Evolutionary conservation across 2,329 filamentous ascomycete species (phyloP).

Genomic region (Tolypocladium ovalisporum): DNA sequence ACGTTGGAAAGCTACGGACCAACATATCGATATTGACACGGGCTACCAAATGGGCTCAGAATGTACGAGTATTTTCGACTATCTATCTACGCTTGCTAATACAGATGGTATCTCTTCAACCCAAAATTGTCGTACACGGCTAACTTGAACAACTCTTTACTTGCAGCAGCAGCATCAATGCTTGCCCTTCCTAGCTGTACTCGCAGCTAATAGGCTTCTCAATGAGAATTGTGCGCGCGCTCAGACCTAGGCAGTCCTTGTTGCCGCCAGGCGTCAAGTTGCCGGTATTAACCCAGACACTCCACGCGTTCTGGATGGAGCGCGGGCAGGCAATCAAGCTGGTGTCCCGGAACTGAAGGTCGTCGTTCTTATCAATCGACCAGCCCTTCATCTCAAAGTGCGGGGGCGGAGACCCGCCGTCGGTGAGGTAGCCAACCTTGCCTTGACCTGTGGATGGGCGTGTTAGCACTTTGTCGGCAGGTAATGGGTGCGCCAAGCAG

Average conservation of each 20-base stretch:
- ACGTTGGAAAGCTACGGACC: background rate
- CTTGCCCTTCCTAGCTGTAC: slow-evolving; percentile 14
- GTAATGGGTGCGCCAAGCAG: background rate
- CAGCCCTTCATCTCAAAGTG: slow-evolving; percentile 38
- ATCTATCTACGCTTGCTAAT: background rate
- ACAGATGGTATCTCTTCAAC: no score
- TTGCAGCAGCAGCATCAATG: background rate
- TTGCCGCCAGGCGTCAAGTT: slow-evolving; percentile 22
- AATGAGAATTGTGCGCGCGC: slow-evolving; percentile 16
- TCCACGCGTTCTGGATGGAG: slow-evolving; percentile 30
- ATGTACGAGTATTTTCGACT: background rate
- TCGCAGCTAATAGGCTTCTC: slow-evolving; percentile 22
- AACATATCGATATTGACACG: background rate
- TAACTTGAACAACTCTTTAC: background rate
- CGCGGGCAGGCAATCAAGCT: slow-evolving; percentile 43
- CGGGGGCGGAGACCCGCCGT: slow-evolving; percentile 22
- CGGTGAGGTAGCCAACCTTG: slow-evolving; percentile 39
- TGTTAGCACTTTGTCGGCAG: slow-evolving; percentile 1
- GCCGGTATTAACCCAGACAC: slow-evolving; percentile 23
- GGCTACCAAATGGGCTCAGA: background rate
- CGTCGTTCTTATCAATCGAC: slow-evolving; percentile 26
- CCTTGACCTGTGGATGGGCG: slow-evolving; percentile 32
- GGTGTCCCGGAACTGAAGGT: slow-evolving; percentile 33
- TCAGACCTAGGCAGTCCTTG: slow-evolving; percentile 25
- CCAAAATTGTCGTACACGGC: background rate